Base-by-base conservation (phyloP, 1,284 basidiomycete species). In the Moesziomyces sp. region DNA sequence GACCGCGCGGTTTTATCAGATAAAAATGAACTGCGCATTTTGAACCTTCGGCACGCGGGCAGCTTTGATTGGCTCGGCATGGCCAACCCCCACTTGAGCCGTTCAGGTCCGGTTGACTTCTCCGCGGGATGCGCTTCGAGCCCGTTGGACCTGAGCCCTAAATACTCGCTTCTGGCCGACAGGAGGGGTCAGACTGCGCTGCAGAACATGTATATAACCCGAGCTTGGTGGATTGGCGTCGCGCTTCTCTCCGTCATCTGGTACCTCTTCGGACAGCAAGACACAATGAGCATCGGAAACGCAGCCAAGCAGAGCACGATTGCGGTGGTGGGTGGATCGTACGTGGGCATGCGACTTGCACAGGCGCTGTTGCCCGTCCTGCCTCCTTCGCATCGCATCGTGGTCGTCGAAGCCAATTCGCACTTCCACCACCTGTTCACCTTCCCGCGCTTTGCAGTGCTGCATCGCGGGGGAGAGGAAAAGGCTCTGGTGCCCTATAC, bases 401-500 rank as follows among this genome's bases (percentile, higher is more conserved):
- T 87, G 4, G 83, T 87, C 14, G 66, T 87, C 24, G 86, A 87
- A 62, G 82, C 85, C 50, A 86, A 87, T 62, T 85, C 85, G 19
- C 86, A 87, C 59, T 86, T 87, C 63, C 80, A 84, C 58, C 82
- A 83, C 49, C 78, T 83, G 19, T 85, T 90, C 81, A 87, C 88
- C 45, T 86, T 91, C 43, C 89, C 87, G 2, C 85, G 87, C 58
- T 86, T 85, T 68, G 82, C 85, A 8, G 83, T 87, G 18, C 60
- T 86, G 10, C 86, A 89, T 8, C 83, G 86, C 6, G 70, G 84
- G 8, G 86, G 86, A 48, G 86, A 86, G 44, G 82, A 86, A 38
- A 87, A 87, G 69, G 86, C 84, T 13, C 90, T 92, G 84, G 88
- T 85, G 84, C 86, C 76, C 0, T 88, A 86, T 78, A 74, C 77